These are phyloP conservation scores for Saprolegnia diclina DNA, from an alignment of 352 stramenopile genomes.

Conservation along the genomic window DNA sequence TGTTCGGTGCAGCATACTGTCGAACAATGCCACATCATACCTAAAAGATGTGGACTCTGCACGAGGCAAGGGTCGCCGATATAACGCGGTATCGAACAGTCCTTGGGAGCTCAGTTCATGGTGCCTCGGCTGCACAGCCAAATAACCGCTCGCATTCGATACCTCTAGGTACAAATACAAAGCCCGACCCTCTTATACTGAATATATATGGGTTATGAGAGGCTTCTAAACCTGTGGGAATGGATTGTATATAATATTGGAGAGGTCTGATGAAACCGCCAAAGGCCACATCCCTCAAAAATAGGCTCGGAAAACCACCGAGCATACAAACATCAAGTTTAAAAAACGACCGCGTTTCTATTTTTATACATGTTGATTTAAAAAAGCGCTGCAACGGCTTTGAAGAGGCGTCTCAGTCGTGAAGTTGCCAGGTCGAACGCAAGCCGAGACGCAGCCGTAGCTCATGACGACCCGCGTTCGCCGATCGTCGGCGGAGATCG, in stretches of 20 bases:
- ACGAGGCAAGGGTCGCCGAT: too few species aligned
- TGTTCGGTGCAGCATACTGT: too few species aligned
- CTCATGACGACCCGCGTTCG: background rate
- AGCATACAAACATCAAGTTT: conserved; percentile 24
- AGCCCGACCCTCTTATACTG: too few species aligned
- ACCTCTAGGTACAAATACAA: too few species aligned
- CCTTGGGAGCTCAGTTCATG: too few species aligned
- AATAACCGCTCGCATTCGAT: background rate
- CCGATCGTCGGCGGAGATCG: conserved; percentile 71
- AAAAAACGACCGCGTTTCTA: conserved; percentile 22
- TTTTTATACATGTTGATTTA: conserved; percentile 12
- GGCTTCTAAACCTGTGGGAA: background rate
- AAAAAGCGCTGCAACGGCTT: background rate
- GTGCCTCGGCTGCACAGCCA: too few species aligned
- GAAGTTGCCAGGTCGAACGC: background rate
- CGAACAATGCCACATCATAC: too few species aligned
- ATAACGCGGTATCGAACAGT: too few species aligned
- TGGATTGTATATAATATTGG: background rate
- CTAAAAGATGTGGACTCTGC: too few species aligned
- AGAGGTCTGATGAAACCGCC: background rate
- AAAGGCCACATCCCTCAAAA: background rate
- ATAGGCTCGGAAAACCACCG: background rate
- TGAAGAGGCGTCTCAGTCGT: background rate
- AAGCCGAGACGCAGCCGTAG: background rate
- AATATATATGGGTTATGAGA: too few species aligned